Base-by-base conservation (phyloP, 1,139 yeast species). In the Debaryomyces fabryi region DNA sequence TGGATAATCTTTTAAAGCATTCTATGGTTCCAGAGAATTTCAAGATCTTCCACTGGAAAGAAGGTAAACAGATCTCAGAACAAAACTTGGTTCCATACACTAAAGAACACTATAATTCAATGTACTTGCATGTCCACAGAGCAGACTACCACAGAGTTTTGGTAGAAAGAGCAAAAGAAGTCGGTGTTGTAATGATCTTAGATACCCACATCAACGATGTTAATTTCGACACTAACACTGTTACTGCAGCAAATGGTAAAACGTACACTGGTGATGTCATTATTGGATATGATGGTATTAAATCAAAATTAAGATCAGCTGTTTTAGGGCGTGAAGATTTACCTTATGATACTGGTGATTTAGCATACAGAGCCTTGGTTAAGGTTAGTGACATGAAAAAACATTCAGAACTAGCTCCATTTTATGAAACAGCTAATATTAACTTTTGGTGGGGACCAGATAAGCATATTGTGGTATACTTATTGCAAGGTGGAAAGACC, bases 271-370 rank as follows among this genome's bases (percentile, higher is more conserved):
- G 63, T 8, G 76, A 71, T 52, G 56, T 71, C 30, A 58, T 72
- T 12, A 55, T 71, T 39, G 76, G 73, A 6, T 72, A 72, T 36
- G 76, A 71, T 54, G 76, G 76, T 3, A 60, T 71, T 44, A 62
- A 64, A 46, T 67, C 73, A 4, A 51, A 52, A 16, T 52, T 64
- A 16, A 54, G 67, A 33, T 50, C 53, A 15, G 32, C 49, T 3
- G 43, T 65, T 8, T 47, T 57, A 16, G 59, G 60, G 7, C 43
- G 40, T 13, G 50, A 47, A 10, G 65, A 58, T 39, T 59, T 58
- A 6, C 61, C 67, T 4, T 49, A 49, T 24, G 55, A 58, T 34
- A 58, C 69, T 15, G 69, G 68, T 16, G 67, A 64, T 47, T 52
- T 64, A 39, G 69, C 70, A 10, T 65, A 59, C 45, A 47, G 70